Percentiles rank a stretch among this genome's conserved stretches.
These are phyloP conservation scores for Diutina catenulata DNA, from an alignment of 1,139 yeast genomes.

Conservation along the genomic window DNA sequence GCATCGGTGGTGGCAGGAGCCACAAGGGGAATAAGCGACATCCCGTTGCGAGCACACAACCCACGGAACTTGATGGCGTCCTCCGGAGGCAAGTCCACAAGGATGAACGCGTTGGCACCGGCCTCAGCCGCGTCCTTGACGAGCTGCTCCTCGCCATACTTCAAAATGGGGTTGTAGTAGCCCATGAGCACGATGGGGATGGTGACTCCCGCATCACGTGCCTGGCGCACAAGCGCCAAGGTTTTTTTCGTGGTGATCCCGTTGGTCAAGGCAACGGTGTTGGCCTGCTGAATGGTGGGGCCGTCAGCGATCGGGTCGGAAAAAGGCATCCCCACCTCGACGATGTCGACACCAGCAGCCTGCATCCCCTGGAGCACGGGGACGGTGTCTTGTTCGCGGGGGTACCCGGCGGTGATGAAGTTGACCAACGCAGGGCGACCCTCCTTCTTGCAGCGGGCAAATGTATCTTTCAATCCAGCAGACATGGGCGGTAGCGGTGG, in stretches of 20 bases:
- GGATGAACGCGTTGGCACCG: conserved; percentile 91
- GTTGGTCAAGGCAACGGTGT: conserved; percentile 64
- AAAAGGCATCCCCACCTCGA: conserved; percentile 92
- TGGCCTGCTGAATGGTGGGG: conserved; percentile 87
- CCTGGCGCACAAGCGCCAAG: conserved; percentile 59
- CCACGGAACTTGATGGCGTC: conserved; percentile 85
- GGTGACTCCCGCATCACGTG: conserved; percentile 74
- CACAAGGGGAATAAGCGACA: conserved; percentile 83
- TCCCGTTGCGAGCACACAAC: conserved; percentile 51
- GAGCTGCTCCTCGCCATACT: conserved; percentile 79
- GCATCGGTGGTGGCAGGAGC: conserved; percentile 96
- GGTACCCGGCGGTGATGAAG: conserved; percentile 91
- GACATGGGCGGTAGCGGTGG: conserved; percentile 34
- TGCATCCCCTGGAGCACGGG: conserved; percentile 82
- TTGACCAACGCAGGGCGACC: conserved; percentile 84
- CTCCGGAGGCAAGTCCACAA: conserved; percentile 96
- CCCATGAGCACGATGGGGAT: conserved; percentile 94
- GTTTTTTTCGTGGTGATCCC: conserved; percentile 64
- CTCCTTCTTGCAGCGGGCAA: conserved; percentile 58
- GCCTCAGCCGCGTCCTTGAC: conserved; percentile 67
- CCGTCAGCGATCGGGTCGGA: conserved; percentile 99
- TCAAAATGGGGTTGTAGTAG: conserved; percentile 87
- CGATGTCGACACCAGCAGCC: conserved; percentile 89
- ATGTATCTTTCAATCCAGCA: conserved; percentile 54
- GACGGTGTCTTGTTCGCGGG: conserved; percentile 76